phyloP scores from a whole-genome alignment of 805 yeast species.

The Myxozyma neglecta region DNA sequence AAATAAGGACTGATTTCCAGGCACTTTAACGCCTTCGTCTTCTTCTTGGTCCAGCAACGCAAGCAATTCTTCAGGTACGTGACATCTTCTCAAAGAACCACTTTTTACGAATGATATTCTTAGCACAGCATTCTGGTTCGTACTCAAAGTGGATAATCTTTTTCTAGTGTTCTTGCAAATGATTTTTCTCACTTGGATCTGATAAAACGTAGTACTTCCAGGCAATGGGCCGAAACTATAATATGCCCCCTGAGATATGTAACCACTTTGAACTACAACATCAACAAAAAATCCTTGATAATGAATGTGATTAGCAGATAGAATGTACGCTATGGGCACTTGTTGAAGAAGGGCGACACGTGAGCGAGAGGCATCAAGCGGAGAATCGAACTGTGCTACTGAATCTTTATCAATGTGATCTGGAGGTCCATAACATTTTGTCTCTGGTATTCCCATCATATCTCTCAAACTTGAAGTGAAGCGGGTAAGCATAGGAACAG shows the following conservation, averaged over 20 bases:
- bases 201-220: not conserved
- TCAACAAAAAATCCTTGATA: constrained; percentile 9
- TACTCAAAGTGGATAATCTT: not conserved
- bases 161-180: not conserved
- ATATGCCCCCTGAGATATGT: not conserved
- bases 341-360: not conserved
- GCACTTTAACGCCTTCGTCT: not conserved
- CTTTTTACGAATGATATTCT: not conserved
- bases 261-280: constrained; percentile 4
- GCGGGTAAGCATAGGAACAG: not conserved
- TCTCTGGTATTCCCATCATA: not conserved
- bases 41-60: not conserved
- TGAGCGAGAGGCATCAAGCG: not conserved
- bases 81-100: not conserved
- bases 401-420: not conserved
- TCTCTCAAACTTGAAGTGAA: not conserved
- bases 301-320: not conserved
- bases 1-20: not conserved
- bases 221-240: constrained; percentile 10
- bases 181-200: not conserved
- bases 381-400: not conserved
- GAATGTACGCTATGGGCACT: constrained; percentile 1
- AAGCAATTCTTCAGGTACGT: not conserved
- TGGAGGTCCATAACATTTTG: not conserved
- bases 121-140: constrained; percentile 3